Percentiles rank a stretch among this genome's conserved stretches.
These are phyloP conservation scores for Hirsutella minnesotensis DNA, from an alignment of 2,329 filamentous ascomycete genomes.

Conservation along the genomic window DNA sequence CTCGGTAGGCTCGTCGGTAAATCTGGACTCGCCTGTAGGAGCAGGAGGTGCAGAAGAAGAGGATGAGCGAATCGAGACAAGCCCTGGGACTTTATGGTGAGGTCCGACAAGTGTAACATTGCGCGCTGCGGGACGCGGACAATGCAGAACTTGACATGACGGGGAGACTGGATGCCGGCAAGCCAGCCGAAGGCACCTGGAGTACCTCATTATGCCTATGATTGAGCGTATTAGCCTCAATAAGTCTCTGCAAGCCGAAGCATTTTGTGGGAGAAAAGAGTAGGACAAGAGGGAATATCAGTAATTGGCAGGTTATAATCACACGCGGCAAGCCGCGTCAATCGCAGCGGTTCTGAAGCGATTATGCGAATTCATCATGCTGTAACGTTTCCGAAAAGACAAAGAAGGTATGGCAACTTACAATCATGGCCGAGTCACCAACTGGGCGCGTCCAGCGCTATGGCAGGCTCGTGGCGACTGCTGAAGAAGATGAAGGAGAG, in stretches of 20 bases:
- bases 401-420: conserved; percentile 15
- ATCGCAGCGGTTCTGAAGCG: conserved; percentile 40
- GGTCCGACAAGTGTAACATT: no score
- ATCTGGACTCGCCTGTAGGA: not conserved
- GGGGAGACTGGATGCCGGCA: conserved; percentile 12
- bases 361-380: conserved; percentile 31
- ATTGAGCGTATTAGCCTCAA: not conserved
- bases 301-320: conserved; percentile 29
- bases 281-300: conserved; percentile 15
- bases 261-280: not conserved
- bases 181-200: conserved; percentile 24
- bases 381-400: not conserved
- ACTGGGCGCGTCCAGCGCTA: conserved; percentile 2
- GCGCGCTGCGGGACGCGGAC: not conserved
- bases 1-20: not conserved
- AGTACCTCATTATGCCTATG: conserved; percentile 23
- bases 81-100: no score
- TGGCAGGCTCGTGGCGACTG: conserved; percentile 1
- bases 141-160: not conserved
- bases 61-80: no score
- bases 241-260: not conserved
- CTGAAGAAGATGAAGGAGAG: not conserved
- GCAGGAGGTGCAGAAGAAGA: not conserved
- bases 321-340: conserved; percentile 30
- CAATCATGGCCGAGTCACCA: conserved; percentile 20